Evolutionary conservation across 805 yeast genomes (phyloP).

Genomic region (Allodekkera sacchari): DNA sequence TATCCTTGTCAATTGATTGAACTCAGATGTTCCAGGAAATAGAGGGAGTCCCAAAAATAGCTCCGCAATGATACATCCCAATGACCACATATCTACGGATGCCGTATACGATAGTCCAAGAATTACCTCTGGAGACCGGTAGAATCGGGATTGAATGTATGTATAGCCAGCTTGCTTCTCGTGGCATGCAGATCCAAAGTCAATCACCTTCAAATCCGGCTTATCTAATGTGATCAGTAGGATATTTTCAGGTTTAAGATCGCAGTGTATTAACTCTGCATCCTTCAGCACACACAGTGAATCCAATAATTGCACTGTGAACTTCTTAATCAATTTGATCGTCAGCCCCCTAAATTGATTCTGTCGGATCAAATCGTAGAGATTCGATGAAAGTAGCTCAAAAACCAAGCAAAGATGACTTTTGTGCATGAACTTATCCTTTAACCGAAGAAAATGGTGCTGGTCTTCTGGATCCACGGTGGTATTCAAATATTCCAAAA

Average conservation of each 20-base stretch:
- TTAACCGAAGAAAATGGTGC: constrained; percentile 67
- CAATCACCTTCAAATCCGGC: constrained; percentile 86
- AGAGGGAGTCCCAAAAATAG: constrained; percentile 76
- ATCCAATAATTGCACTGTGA: constrained; percentile 75
- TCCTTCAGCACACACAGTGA: constrained; percentile 74
- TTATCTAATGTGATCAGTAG: constrained; percentile 69
- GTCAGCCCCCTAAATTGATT: constrained; percentile 89
- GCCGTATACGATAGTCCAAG: constrained; percentile 88
- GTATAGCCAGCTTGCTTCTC: constrained; percentile 85
- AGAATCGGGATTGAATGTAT: constrained; percentile 86
- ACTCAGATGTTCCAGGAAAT: constrained; percentile 93
- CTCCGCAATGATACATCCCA: constrained; percentile 54
- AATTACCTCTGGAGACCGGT: constrained; percentile 91
- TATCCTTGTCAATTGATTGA: constrained; percentile 78
- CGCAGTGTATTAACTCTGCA: constrained; percentile 87
- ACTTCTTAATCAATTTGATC: constrained; percentile 67
- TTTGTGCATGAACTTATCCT: constrained; percentile 86
- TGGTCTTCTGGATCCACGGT: constrained; percentile 62
- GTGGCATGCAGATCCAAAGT: constrained; percentile 93
- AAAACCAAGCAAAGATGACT: constrained; percentile 90
- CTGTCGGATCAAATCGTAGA: constrained; percentile 85
- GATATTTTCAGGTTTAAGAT: constrained; percentile 93
- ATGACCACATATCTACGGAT: constrained; percentile 77
- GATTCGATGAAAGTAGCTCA: constrained; percentile 78
- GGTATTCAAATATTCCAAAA: constrained; percentile 72